These are phyloP conservation scores for Dioszegia crocea DNA, from an alignment of 768 basidiomycete species.

Conservation along the genomic window DNA sequence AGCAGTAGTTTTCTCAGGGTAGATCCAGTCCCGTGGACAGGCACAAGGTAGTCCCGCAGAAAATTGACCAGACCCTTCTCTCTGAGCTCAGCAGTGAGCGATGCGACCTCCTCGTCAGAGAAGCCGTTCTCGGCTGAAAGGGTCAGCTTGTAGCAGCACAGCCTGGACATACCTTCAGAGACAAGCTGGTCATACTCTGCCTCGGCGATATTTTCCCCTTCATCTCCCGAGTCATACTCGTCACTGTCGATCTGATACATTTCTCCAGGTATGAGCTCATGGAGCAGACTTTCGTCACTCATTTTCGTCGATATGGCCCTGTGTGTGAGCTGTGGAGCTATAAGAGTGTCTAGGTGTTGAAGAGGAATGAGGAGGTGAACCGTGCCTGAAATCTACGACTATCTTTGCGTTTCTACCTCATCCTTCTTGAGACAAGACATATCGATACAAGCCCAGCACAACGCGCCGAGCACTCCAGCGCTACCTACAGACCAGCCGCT, in stretches of 20 bases:
- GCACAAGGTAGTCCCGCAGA: constrained; percentile 27
- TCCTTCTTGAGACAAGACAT: too few species aligned
- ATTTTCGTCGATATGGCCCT: neutral
- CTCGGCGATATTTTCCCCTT: constrained; percentile 21
- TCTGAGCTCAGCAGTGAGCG: constrained; percentile 24
- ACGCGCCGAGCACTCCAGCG: too few species aligned
- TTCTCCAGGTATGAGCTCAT: constrained; percentile 25
- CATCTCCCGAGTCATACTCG: constrained; percentile 37
- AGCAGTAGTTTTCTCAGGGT: constrained; percentile 35
- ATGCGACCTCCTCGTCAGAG: constrained; percentile 30
- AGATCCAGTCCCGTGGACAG: constrained; percentile 3
- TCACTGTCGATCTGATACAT: constrained; percentile 39
- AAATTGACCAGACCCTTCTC: constrained; percentile 38
- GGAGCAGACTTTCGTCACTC: constrained; percentile 5
- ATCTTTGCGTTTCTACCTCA: too few species aligned
- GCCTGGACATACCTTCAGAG: constrained; percentile 31
- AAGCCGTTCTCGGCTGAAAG: constrained; percentile 36
- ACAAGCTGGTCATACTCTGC: constrained; percentile 33
- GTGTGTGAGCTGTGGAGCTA: neutral
- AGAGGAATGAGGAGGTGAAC: too few species aligned
- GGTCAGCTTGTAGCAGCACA: neutral
- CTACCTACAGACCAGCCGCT: too few species aligned
- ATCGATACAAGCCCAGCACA: too few species aligned
- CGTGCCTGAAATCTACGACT: too few species aligned
- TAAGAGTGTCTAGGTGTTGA: neutral